These are phyloP conservation scores for Neocucurbitaria cava DNA, from an alignment of 2,329 filamentous ascomycete species.

Conservation along the genomic window DNA sequence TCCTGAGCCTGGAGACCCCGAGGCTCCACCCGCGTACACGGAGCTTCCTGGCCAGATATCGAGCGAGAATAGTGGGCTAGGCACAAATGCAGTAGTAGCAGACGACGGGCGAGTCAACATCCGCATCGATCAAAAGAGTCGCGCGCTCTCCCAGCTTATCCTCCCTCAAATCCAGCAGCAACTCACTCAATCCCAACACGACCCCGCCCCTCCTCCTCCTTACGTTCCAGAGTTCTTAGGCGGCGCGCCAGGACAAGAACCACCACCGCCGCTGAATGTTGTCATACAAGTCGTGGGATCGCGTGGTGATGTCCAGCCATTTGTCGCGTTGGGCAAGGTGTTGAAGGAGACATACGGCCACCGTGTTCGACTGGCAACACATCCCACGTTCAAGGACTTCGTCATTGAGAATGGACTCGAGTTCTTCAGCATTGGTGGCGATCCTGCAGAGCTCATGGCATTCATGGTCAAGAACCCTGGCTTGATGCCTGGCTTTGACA, in stretches of 20 bases:
- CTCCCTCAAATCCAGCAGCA: slow-evolving; percentile 49
- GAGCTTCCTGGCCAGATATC: slow-evolving; percentile 50
- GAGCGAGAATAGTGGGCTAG: slow-evolving; percentile 47
- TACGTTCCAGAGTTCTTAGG: slow-evolving; percentile 78
- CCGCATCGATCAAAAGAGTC: slow-evolving; percentile 48
- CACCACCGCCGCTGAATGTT: slow-evolving; percentile 57
- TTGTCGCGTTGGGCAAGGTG: slow-evolving; percentile 58
- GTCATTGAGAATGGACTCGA: slow-evolving; percentile 58
- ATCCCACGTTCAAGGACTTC: slow-evolving; percentile 58
- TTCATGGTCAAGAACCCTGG: slow-evolving; percentile 60
- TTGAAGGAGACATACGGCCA: slow-evolving; percentile 58
- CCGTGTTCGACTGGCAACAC: slow-evolving; percentile 57
- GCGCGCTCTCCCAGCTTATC: slow-evolving; percentile 46
- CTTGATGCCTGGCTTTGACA: slow-evolving; percentile 40
- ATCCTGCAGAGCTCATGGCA: slow-evolving; percentile 55
- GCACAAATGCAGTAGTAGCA: slow-evolving; percentile 54
- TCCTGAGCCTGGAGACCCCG: slow-evolving; percentile 15
- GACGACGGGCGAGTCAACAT: slow-evolving; percentile 52
- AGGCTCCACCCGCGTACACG: slow-evolving; percentile 51
- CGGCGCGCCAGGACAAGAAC: slow-evolving; percentile 65
- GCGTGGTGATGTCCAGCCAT: slow-evolving; percentile 59
- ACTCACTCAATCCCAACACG: slow-evolving; percentile 53
- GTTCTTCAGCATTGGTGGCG: slow-evolving; percentile 48
- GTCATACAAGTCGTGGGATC: slow-evolving; percentile 59
- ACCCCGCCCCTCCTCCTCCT: slow-evolving; percentile 66